Base-by-base conservation (phyloP, 2,329 filamentous ascomycete genomes). In the Ambrosiella xylebori region DNA sequence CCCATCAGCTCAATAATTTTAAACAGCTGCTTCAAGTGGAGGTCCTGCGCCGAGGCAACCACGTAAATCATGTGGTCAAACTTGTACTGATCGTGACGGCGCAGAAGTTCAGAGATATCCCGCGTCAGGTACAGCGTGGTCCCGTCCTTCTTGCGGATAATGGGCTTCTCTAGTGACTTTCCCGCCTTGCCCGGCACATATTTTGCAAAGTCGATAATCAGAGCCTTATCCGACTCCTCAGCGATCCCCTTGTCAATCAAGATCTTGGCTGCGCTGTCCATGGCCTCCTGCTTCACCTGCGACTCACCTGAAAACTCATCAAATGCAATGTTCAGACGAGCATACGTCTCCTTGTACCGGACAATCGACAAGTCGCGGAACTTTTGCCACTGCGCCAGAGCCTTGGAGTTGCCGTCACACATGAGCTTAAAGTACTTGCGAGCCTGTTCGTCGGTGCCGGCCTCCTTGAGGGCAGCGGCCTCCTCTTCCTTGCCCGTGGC, bases 21-120 rank as follows among this genome's bases (percentile, higher is more conserved):
- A 75, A 87, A 86, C 13, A 89, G 73, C 67, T 88, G 84, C 65
- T 80, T 80, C 57, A 88, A 74, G 66, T 89, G 85, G 11, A 85
- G 73, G 64, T 86, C 84, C 65, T 89, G 85, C 62, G 82, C 79
- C 19, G 78, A 81, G 1, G 84, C 84, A 37, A 88, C 80, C 8
- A 89, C 85, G 65, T 88, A 89, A 61, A 88, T 84, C 84, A 89
- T 86, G 67, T 86, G 80, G 70, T 89, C 84, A 64, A 86, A 88
- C 9, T 80, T 68, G 70, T 81, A 80, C 65, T 77, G 76, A 19
- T 82, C 74, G 53, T 79, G 63, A 58, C 86, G 79, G 65, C 81
- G 78, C 57, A 88, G 70, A 36, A 87, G 77, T 65, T 88, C 84
- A 63, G 82, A 85, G 62, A 90, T 84, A 68, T 91, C 85, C 63